Evolutionary conservation across 2,329 filamentous ascomycete genomes (phyloP).

Genomic region (Sarocladiaceae sp.): DNA sequence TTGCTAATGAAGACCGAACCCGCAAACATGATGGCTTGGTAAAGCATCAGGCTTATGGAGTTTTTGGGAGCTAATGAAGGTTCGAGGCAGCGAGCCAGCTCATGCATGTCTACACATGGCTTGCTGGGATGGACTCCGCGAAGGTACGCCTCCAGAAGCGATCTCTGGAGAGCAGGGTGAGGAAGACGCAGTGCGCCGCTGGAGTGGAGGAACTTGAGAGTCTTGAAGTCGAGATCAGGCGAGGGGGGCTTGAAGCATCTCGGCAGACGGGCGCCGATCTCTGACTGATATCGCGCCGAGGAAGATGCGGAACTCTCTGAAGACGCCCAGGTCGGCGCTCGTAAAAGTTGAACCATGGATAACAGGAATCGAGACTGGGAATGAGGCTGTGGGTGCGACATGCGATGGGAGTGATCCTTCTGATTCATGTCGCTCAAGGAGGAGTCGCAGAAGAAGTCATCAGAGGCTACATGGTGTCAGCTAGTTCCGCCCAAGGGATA

Average conservation of each 20-base stretch:
- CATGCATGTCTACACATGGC: conserved; percentile 1
- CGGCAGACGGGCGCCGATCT: not conserved
- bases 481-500: too few species aligned
- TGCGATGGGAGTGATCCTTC: too few species aligned
- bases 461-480: too few species aligned
- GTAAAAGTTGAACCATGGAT: too few species aligned
- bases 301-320: not conserved
- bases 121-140: not conserved
- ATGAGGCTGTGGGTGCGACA: too few species aligned
- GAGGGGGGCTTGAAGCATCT: not conserved
- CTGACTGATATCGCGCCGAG: too few species aligned
- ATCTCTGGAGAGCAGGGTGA: not conserved
- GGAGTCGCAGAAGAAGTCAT: too few species aligned
- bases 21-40: conserved; percentile 4
- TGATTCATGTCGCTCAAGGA: too few species aligned
- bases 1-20: not conserved
- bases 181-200: not conserved
- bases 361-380: too few species aligned
- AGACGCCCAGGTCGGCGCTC: not conserved
- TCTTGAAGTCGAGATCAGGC: not conserved
- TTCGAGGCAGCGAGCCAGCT: not conserved
- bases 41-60: not conserved
- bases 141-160: not conserved
- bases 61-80: not conserved
- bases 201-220: not conserved